Evolutionary conservation across 1,284 basidiomycete species (phyloP).

Genomic region (Amylostereum areolatum): DNA sequence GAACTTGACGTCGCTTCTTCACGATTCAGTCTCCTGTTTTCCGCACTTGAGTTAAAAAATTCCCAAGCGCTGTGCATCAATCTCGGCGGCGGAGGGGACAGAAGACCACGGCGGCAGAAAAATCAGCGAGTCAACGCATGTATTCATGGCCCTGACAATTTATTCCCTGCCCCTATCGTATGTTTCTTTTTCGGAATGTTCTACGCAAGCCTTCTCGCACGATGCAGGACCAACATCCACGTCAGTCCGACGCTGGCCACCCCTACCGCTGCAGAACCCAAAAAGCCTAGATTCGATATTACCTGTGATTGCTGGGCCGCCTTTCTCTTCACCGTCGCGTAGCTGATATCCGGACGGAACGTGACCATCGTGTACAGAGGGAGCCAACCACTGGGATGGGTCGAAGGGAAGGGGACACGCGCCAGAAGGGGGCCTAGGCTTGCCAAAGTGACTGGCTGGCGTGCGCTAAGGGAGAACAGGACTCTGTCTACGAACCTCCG

Average conservation of each 20-base stretch:
- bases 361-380: slow-evolving; percentile 97
- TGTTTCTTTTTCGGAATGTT: slow-evolving; percentile 1
- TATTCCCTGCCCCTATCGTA: not conserved
- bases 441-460: slow-evolving; percentile 28
- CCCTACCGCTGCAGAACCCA: slow-evolving; percentile 40
- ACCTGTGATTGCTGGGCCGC: slow-evolving; percentile 54
- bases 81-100: no score
- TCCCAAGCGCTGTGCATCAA: no score
- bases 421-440: slow-evolving; percentile 19
- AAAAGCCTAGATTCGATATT: slow-evolving; percentile 37
- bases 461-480: slow-evolving; percentile 57
- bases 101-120: no score
- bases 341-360: slow-evolving; percentile 91
- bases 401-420: slow-evolving; percentile 46
- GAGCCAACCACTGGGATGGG: slow-evolving; percentile 72
- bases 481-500: slow-evolving; percentile 79
- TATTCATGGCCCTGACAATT: no score
- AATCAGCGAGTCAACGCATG: no score
- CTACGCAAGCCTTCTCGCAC: slow-evolving; percentile 25
- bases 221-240: slow-evolving; percentile 30
- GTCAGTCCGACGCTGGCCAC: slow-evolving; percentile 35
- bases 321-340: slow-evolving; percentile 65
- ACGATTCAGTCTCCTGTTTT: no score
- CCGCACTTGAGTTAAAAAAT: no score
- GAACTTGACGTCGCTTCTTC: not conserved